These are phyloP conservation scores for Chalciporus sp. DNA, from an alignment of 1,284 basidiomycete genomes.

Conservation along the genomic window DNA sequence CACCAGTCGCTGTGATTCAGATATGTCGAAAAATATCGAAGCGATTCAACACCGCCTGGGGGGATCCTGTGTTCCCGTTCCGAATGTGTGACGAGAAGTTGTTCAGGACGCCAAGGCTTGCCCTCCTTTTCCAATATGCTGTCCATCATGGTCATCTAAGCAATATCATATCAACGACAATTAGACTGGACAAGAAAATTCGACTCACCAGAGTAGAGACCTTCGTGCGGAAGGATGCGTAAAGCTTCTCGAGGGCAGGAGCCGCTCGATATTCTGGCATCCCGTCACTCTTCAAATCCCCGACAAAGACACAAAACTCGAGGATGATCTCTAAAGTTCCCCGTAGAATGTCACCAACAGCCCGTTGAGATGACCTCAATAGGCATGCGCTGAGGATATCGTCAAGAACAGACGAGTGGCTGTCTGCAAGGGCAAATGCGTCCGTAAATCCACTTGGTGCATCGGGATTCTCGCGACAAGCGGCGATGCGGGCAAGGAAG, in stretches of 20 bases:
- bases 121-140: constrained; percentile 41
- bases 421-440: constrained; percentile 71
- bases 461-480: constrained; percentile 29
- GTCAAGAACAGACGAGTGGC: constrained; percentile 74
- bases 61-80: constrained; percentile 34
- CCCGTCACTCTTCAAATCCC: constrained; percentile 56
- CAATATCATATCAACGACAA: constrained; percentile 4
- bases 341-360: constrained; percentile 67
- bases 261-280: constrained; percentile 64
- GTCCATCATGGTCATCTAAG: constrained; percentile 23
- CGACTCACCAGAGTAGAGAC: constrained; percentile 59
- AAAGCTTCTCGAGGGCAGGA: constrained; percentile 55
- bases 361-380: constrained; percentile 71
- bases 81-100: constrained; percentile 25
- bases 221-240: constrained; percentile 55
- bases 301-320: constrained; percentile 69
- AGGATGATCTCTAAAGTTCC: constrained; percentile 68
- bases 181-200: not conserved
- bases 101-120: constrained; percentile 23
- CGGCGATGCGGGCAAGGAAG: constrained; percentile 54
- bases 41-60: constrained; percentile 49
- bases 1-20: constrained; percentile 55
- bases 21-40: constrained; percentile 49
- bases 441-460: constrained; percentile 52
- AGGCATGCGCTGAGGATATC: constrained; percentile 78